These are phyloP conservation scores for Physcomitrium patens DNA, from an alignment of 225 moss, liverwort and hornwort genomes.

Conservation along the genomic window DNA sequence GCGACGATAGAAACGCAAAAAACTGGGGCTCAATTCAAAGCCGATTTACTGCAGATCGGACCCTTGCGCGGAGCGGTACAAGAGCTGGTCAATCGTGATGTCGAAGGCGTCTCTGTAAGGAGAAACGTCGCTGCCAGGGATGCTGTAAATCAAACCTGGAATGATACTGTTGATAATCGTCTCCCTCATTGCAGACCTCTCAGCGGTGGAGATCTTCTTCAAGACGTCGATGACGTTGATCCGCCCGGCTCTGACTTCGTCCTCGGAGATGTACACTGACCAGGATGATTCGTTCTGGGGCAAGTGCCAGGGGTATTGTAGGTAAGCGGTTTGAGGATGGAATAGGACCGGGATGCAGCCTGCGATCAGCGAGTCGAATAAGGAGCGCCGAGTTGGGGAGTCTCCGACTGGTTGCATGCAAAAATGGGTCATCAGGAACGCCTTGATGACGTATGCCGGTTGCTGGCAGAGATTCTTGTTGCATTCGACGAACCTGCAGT, in stretches of 20 bases:
- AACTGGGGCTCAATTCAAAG: too few species aligned
- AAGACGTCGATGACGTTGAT: conserved; percentile 35
- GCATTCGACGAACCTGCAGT: background rate
- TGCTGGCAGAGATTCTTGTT: too few species aligned
- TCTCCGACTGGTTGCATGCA: conserved; percentile 54
- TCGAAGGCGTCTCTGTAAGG: conserved; percentile 46
- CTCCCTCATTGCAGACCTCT: conserved; percentile 35
- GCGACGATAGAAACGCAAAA: too few species aligned
- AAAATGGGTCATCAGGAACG: conserved; percentile 38
- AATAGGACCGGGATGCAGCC: conserved; percentile 55
- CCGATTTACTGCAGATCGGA: too few species aligned
- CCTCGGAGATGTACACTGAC: conserved; percentile 47
- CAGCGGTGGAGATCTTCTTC: conserved; percentile 1
- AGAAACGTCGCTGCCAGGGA: conserved; percentile 12
- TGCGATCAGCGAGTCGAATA: conserved; percentile 46
- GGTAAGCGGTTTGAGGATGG: conserved; percentile 38
- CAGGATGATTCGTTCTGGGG: conserved; percentile 35
- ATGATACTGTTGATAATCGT: conserved; percentile 27
- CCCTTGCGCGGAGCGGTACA: too few species aligned
- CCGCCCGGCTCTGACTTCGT: conserved; percentile 20
- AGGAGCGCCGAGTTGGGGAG: conserved; percentile 45
- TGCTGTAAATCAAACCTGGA: conserved; percentile 40
- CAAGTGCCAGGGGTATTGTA: conserved; percentile 45
- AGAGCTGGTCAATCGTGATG: conserved; percentile 29
- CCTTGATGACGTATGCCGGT: background rate